Percentiles rank a stretch among this genome's conserved stretches.
Evolutionary conservation across 306 rosid genomes (phyloP).

Genomic region (Gastrolobium villosum): DNA sequence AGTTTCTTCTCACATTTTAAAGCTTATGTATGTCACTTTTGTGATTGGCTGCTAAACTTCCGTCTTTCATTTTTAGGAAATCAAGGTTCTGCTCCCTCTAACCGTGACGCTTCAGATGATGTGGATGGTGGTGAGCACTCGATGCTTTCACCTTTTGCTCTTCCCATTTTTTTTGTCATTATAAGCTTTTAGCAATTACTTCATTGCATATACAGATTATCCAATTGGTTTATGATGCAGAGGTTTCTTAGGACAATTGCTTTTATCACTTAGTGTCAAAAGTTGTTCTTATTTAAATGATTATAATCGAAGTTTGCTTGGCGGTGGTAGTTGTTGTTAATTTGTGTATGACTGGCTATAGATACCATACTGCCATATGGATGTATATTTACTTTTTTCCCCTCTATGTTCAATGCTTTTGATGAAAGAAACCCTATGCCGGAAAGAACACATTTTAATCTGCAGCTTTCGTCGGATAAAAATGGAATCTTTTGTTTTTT

Average conservation of each 20-base stretch:
- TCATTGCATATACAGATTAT: conserved; percentile 18
- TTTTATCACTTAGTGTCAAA: no score
- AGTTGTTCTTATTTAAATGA: no score
- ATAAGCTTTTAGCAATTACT: conserved; percentile 8
- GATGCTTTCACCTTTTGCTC: conserved; percentile 30
- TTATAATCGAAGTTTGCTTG: conserved; percentile 32
- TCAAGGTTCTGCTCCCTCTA: conserved; percentile 64
- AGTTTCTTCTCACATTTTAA: conserved; percentile 20
- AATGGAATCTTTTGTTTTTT: background rate
- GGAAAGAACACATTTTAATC: background rate
- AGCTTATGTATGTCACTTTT: background rate
- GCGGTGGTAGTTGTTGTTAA: conserved; percentile 18
- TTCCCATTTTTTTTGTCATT: conserved; percentile 9
- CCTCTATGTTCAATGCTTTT: conserved; percentile 28
- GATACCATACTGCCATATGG: conserved; percentile 20
- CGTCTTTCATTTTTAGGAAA: conserved; percentile 59
- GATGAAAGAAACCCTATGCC: conserved; percentile 32
- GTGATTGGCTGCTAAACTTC: conserved; percentile 36
- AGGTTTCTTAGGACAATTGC: conserved; percentile 21
- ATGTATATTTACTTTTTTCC: conserved; percentile 23
- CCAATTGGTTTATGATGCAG: background rate
- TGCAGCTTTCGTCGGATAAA: background rate
- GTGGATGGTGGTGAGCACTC: conserved; percentile 78
- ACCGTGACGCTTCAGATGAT: conserved; percentile 59
- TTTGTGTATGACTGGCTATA: conserved; percentile 9